These are phyloP conservation scores for Carallia pectinifolia DNA, from an alignment of 345 rosid genomes.

Conservation along the genomic window DNA sequence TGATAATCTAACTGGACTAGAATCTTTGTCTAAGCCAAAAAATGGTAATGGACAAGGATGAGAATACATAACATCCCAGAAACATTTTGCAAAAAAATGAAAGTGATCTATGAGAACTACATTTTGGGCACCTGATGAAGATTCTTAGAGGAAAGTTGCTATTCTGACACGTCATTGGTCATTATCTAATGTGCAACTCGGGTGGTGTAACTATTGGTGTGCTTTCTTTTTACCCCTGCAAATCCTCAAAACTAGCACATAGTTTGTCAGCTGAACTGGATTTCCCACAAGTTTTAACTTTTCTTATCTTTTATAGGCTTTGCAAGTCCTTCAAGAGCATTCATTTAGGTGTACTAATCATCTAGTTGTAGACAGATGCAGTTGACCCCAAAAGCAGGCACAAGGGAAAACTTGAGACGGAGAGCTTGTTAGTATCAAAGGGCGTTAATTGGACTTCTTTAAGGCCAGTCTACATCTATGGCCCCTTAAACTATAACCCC, in stretches of 20 bases:
- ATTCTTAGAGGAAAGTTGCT: too few relatives aligned
- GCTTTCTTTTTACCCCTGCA: background rate
- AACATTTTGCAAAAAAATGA: background rate
- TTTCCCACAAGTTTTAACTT: too few relatives aligned
- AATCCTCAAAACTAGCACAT: too few relatives aligned
- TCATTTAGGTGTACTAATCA: background rate
- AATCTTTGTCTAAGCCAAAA: background rate
- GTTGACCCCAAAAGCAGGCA: constrained; percentile 99
- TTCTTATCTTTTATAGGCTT: too few relatives aligned
- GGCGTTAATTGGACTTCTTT: constrained; percentile 92
- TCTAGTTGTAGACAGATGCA: constrained; percentile 57
- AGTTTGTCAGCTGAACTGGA: too few relatives aligned
- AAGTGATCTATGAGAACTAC: background rate
- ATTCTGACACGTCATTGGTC: too few relatives aligned
- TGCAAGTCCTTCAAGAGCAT: background rate
- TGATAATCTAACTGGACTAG: background rate
- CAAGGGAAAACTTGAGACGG: constrained; percentile 94
- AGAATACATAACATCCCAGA: background rate
- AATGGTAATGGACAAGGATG: background rate
- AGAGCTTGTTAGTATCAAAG: constrained; percentile 56
- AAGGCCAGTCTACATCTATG: constrained; percentile 92
- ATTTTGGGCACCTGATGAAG: too few relatives aligned
- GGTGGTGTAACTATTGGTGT: background rate
- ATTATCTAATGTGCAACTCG: too few relatives aligned
- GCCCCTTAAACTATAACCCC: constrained; percentile 96